Conservation (phyloP, 495 filamentous ascomycete species). For the Aspergillus egyptiacus region DNA sequence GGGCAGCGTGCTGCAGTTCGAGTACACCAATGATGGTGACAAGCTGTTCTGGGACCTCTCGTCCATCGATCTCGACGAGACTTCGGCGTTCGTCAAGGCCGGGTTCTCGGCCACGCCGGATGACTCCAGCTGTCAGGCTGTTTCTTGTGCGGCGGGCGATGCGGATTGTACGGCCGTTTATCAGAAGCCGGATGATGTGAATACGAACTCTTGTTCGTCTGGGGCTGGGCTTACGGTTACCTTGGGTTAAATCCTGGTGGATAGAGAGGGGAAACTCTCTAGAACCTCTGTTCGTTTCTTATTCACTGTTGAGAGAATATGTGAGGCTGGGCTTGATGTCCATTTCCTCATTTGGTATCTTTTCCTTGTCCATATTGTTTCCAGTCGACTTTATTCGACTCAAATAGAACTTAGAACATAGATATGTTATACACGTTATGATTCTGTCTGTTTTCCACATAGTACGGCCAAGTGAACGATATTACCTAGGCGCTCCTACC, state of each 20-base stretch:
- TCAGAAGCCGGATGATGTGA: conserved; percentile 29
- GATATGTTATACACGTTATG: too few relatives aligned
- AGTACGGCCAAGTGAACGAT: too few relatives aligned
- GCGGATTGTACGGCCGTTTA: conserved; percentile 29
- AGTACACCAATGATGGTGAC: conserved; percentile 21
- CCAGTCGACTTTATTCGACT: too few relatives aligned
- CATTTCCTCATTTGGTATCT: too few relatives aligned
- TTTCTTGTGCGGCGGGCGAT: conserved; percentile 30
- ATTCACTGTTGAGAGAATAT: too few relatives aligned
- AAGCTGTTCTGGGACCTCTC: conserved; percentile 33
- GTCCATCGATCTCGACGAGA: conserved; percentile 31
- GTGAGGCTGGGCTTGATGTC: too few relatives aligned
- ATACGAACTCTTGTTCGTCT: conserved; percentile 25
- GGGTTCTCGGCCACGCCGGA: conserved; percentile 32
- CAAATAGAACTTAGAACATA: too few relatives aligned
- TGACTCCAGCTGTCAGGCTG: conserved; percentile 25
- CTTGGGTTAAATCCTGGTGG: conserved; percentile 21
- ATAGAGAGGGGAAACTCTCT: too few relatives aligned
- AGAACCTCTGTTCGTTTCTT: too few relatives aligned
- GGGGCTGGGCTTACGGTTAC: conserved; percentile 18
- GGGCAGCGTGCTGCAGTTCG: conserved; percentile 33
- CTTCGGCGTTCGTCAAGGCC: conserved; percentile 24
- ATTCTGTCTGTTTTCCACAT: too few relatives aligned
- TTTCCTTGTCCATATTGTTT: too few relatives aligned
- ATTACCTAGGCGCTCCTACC: too few relatives aligned